Base-by-base conservation (phyloP, 1,139 yeast genomes). In the Pichia sp. region DNA sequence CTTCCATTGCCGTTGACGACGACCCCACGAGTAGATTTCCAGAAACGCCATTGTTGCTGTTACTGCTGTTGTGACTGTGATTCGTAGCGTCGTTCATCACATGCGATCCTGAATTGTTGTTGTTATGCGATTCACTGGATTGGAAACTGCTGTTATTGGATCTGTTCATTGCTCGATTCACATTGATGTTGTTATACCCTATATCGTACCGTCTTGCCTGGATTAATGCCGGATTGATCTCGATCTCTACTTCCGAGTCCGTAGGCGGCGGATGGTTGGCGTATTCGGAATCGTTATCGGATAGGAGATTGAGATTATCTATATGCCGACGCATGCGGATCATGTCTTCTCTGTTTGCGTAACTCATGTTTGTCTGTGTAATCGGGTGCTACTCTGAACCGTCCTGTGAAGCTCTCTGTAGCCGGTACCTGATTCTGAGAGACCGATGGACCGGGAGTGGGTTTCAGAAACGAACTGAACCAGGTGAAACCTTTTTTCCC, bases 211-310 rank as follows among this genome's bases (percentile, higher is more conserved):
- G 15, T 11, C 30, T n/a, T 5, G 24, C 21, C 3, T 31, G 18
- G 6, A 21, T 19, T 37, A 33, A 40, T n/a, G 36, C 22, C 4
- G 44, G 46, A 30, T 34, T 24, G 6, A 48, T 42, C 32, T 48
- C 51, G 8, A 36, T 41, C 45, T 57, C 61, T 24, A 54, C 48
- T 46, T 58, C 61, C 2, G 62, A 58, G 34, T 59, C 62, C n/a
- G 67, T 60, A 4, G 74, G 76, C 10, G 65, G 61, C 12, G 65
- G 60, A 44, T 61, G 57, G 34, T 55, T 55, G 9, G 64, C 61
- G 40, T 61, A 59, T 46, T 59, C 62, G 5, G 58, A 58, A 47
- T 60, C 62, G 42, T 54, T 51, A 39, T 50, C 61, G 14, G 51
- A 51, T 9, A 46, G 54, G 9, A 33, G 12, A 37, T 43, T 47